Evolutionary conservation across 371 early-diverging fungal species (phyloP), one percentile per base, ranked within the genome.

Genomic region (Rhizopus sp.): DNA sequence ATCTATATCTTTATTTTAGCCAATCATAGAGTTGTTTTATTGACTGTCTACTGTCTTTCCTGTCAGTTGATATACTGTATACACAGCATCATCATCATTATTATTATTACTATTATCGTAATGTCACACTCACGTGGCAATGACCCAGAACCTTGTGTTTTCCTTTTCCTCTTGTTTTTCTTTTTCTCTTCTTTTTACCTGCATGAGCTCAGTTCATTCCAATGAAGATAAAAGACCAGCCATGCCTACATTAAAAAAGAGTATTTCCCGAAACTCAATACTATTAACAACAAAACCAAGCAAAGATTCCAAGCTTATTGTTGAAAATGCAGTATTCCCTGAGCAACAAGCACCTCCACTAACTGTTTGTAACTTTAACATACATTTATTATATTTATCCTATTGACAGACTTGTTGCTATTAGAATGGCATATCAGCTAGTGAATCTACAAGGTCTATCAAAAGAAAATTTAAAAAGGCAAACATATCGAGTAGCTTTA

Each of bases 251-350:
- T 23, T 46, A 46, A 46, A 23, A 46, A 46, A 46, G 29, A 46
- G 46, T 15, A 15, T 46, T 16, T 46, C 46, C 15, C 46, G 46
- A 9, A 46, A 46, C 15, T 46, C 46, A 29, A 29, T 46, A 7
- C 29, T 46, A 29, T 29, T 29, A 46, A 9, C 46, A 4, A 12
- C 29, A 17, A 46, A 23, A 46, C 29, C 46, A n/a, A 46, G 46
- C 23, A 46, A 46, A 46, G 46, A 46, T 5, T 29, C 2, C 12
- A 46, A 39, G 37, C 45, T 60, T 8, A 57, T 53, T 7, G 50
- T 57, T 2, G 66, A 66, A 40, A 61, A 40, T 33, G 61, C 58
- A 0, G 44, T 66, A 7, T 66, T 54, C 30, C 66, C 66, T 45
- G 66, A 65, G 9, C 52, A 53, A 29, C 55, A 50, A 31, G 31